Base-by-base conservation (phyloP, 164 flowering plant species). In the Vitis rotundifolia region DNA sequence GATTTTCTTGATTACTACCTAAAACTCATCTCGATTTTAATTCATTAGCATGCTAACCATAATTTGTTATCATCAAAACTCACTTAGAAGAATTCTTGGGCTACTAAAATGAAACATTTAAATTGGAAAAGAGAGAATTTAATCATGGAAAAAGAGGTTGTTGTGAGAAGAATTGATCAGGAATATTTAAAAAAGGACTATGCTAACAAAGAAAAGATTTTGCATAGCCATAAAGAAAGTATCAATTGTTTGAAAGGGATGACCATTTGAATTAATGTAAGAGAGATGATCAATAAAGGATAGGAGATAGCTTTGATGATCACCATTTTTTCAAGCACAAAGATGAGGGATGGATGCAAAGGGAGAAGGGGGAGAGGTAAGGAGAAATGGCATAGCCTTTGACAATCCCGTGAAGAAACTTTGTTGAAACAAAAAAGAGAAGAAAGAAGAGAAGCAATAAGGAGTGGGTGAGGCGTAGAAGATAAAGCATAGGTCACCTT, bases 201-300 rank as follows among this genome's bases (percentile, higher is more conserved):
- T 68, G 71, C 72, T 64, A 91, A 87, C 7, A 91, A 87, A 70
- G 91, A 89, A 71, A 94, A 84, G 63, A 65, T 74, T 28, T 70
- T 84, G 69, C 85, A 79, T 70, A 80, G 75, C 28, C 84, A 81
- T 61, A 79, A 88, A 72, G 98, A 91, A 73, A 83, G 77, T 70
- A 73, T 69, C 50, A 77, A 84, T 78, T 86, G 84, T 52, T 85
- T 89, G 99, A 89, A 64, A 87, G 94, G 68, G 97, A 85, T 78
- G 98, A 88, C 56, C 57, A 76, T 56, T 67, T 78, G 68, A 93
- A 92, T 48, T 83, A 59, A 53, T 82, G 84, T 60, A 85, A 83
- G 77, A 86, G 94, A 74, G 93, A 85, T 63, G 89, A 86, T 19
- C 87, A 75, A 61, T 74, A 71, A 63, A 85, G 91, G 75, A 51